Base-by-base conservation (phyloP, 176 grass and related monocot genomes). In the Musa schizocarpa region DNA sequence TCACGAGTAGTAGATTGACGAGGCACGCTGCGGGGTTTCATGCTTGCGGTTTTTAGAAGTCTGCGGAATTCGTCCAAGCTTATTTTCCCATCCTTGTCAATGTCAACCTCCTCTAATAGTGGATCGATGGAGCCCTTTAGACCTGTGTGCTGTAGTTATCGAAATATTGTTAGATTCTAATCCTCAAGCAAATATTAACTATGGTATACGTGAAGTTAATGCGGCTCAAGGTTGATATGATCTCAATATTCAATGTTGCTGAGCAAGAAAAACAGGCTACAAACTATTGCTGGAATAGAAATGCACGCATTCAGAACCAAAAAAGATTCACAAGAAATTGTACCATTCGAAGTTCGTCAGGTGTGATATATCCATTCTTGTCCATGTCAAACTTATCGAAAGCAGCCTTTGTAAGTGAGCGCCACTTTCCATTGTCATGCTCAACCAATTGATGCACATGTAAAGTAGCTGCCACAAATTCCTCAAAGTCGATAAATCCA, bases 81-180 rank as follows among this genome's bases (percentile, higher is more conserved):
- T 92, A 92, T 96, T 77, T 88, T 96, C 19, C 89, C 93, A 72
- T 96, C 93, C 69, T 90, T 96, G 81, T 96, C 93, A 56, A 96
- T 90, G 79, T 92, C 93, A 76, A 85, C 89, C 71, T 92, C 93
- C 83, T 96, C 89, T 53, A 96, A 66, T 6, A 96, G 83, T 9
- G 87, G 89, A 55, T 88, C 85, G 58, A 96, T 92, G 25, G 93
- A 96, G 64, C 93, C 93, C 83, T 86, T 92, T 74, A 96, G 80
- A 82, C 87, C 83, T 73, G 89, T 81, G 85, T 92, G 85, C 93
- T 96, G 77, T 49, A 85, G 65, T 81, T 20, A 75, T 81, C 9
- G 54, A 88, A 79, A 27, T 8, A 54, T 1, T 12, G 8, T 71
- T 71, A n/a, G 17, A 17, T 51, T 21, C 11, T 20, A 14, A 70